These are phyloP conservation scores for Hypholoma sublateritium DNA, from an alignment of 768 basidiomycete species.

Conservation along the genomic window DNA sequence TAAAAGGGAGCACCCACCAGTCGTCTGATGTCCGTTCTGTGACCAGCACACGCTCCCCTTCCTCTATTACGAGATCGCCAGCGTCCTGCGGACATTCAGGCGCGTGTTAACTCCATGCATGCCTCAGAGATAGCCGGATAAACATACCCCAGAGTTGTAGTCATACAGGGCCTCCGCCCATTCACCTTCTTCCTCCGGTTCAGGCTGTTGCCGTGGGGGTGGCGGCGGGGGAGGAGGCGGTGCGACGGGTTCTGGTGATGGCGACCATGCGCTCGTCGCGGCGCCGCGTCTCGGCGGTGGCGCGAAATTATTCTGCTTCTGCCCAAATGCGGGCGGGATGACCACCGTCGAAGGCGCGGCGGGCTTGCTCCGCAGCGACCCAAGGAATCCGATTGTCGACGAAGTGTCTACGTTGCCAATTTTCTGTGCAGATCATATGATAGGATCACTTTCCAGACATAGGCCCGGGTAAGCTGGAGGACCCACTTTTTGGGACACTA, in stretches of 20 bases:
- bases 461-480: constrained; percentile 5
- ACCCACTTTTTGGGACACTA: constrained; percentile 28
- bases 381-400: constrained; percentile 45
- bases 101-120: neutral
- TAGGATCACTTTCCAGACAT: constrained; percentile 6
- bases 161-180: constrained; percentile 83
- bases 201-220: constrained; percentile 29
- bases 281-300: constrained; percentile 46
- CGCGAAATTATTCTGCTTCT: constrained; percentile 44
- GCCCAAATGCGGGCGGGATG: constrained; percentile 38
- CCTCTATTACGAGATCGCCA: constrained; percentile 61
- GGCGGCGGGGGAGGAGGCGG: constrained; percentile 27
- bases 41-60: constrained; percentile 59
- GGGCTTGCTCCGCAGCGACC: constrained; percentile 43
- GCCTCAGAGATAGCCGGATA: neutral
- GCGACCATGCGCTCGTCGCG: constrained; percentile 21
- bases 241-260: constrained; percentile 19
- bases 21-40: constrained; percentile 70
- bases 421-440: constrained; percentile 37
- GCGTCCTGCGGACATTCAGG: constrained; percentile 48
- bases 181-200: constrained; percentile 49
- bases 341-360: constrained; percentile 33
- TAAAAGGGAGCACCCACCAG: constrained; percentile 46
- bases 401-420: constrained; percentile 61
- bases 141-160: constrained; percentile 53